Evolutionary conservation across 345 rosid genomes (phyloP).

Genomic region (Erysimum cheiranthoides): DNA sequence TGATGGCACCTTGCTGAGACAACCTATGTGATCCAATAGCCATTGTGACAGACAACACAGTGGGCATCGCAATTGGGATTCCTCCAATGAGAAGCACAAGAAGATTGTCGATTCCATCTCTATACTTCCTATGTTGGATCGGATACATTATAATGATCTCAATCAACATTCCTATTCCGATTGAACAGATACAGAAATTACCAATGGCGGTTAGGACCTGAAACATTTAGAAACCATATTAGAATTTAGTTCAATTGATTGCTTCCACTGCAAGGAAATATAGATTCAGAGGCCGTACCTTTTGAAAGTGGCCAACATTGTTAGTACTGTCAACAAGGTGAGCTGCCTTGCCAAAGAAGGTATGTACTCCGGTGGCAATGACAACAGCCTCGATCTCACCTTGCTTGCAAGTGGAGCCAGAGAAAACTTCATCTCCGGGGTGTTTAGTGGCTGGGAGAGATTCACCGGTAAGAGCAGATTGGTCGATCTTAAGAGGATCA

Average conservation of each 20-base stretch:
- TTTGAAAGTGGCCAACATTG: constrained; percentile 92
- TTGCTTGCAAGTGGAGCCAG: constrained; percentile 95
- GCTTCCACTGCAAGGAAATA: not conserved
- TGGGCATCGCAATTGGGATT: constrained; percentile 98
- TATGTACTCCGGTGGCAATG: constrained; percentile 89
- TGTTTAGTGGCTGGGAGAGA: constrained; percentile 81
- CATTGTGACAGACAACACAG: constrained; percentile 96
- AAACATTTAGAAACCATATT: not conserved
- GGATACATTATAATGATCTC: constrained; percentile 83
- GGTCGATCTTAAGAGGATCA: constrained; percentile 94
- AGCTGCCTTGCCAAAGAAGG: constrained; percentile 98
- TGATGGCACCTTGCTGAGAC: constrained; percentile 94
- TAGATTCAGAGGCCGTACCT: constrained; percentile 44
- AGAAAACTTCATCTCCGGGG: constrained; percentile 75
- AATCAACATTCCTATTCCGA: constrained; percentile 74
- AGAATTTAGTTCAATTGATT: not conserved
- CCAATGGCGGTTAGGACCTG: constrained; percentile 92
- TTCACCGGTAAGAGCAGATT: constrained; percentile 95
- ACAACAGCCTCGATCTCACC: constrained; percentile 95
- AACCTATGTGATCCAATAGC: constrained; percentile 95
- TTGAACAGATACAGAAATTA: constrained; percentile 96
- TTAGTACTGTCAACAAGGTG: constrained; percentile 92
- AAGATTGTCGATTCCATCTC: constrained; percentile 92
- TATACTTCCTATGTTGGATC: constrained; percentile 70
- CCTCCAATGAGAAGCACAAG: constrained; percentile 98